Percentiles rank a stretch among this genome's conserved stretches.
Conservation (phyloP, 139 green algal species). For the Tetraselmis chui region DNA sequence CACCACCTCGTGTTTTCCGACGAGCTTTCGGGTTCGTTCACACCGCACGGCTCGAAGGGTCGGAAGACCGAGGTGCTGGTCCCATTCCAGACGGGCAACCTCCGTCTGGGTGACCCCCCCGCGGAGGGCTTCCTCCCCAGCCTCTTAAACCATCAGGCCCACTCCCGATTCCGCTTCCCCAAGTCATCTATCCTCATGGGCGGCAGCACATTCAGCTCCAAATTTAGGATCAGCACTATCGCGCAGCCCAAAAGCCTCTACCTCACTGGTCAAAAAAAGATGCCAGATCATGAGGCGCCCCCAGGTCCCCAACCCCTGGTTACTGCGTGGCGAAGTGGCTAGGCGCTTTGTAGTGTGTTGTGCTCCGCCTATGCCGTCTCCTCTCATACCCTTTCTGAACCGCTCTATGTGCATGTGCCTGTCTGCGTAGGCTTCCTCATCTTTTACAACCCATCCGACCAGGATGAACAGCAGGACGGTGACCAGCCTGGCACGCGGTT, state of each 20-base stretch:
- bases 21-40: not conserved
- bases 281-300: not conserved
- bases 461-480: too few relatives aligned
- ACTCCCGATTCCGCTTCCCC: not conserved
- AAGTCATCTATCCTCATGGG: not conserved
- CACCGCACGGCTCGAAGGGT: too few relatives aligned
- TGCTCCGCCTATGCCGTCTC: too few relatives aligned
- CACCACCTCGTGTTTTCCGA: conserved; percentile 66
- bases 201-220: not conserved
- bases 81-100: not conserved
- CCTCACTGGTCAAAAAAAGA: not conserved
- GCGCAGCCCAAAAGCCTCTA: not conserved
- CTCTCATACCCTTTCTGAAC: too few relatives aligned
- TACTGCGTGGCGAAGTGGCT: too few relatives aligned
- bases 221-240: not conserved
- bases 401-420: too few relatives aligned
- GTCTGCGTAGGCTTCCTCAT: not conserved
- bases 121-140: not conserved
- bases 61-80: not conserved
- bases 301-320: not conserved
- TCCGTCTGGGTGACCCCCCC: not conserved
- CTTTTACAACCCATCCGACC: not conserved
- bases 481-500: not conserved
- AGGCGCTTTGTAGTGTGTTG: too few relatives aligned
- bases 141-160: not conserved